A percentile compares a stretch with the other conserved stretches of the same genome.
Conservation (phyloP, 2,329 filamentous ascomycete species). For the Periconia sp. region DNA sequence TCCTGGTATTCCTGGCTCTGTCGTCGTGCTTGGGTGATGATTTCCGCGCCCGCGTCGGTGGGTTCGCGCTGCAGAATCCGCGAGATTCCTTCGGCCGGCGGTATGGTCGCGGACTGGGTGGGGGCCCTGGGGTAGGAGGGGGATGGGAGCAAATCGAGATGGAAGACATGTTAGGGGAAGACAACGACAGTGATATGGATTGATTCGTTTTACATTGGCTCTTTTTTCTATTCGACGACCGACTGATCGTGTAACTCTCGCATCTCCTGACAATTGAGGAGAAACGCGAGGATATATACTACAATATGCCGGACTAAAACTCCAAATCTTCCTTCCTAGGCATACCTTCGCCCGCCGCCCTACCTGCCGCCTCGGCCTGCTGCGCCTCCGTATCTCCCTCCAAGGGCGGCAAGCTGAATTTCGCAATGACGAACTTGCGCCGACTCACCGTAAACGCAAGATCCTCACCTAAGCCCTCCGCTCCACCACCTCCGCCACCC, state of each 20-base stretch:
- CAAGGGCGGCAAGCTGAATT: conserved; percentile 85
- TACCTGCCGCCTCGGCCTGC: conserved; percentile 49
- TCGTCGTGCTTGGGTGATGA: conserved; percentile 59
- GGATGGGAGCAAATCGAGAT: conserved; percentile 66
- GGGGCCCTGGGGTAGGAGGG: conserved; percentile 55
- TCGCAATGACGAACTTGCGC: conserved; percentile 80
- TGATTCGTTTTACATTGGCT: neutral
- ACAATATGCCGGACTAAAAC: conserved; percentile 49
- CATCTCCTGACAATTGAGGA: too few species aligned
- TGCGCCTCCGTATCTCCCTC: conserved; percentile 68
- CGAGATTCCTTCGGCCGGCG: conserved; percentile 56
- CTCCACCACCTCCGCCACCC: conserved; percentile 74
- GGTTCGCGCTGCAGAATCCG: conserved; percentile 43
- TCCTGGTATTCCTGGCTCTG: conserved; percentile 54
- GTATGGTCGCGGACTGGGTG: conserved; percentile 58
- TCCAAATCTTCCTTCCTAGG: conserved; percentile 62
- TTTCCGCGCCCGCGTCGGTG: conserved; percentile 48
- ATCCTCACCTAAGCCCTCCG: conserved; percentile 70
- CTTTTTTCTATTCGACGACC: neutral
- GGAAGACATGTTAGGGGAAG: conserved; percentile 59
- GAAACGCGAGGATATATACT: neutral
- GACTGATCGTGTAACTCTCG: neutral
- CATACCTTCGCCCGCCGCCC: conserved; percentile 51
- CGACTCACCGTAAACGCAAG: conserved; percentile 88
- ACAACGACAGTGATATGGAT: conserved; percentile 29